phyloP scores from a whole-genome alignment of 2,329 filamentous ascomycete species.

The Alternaria brassicae region DNA sequence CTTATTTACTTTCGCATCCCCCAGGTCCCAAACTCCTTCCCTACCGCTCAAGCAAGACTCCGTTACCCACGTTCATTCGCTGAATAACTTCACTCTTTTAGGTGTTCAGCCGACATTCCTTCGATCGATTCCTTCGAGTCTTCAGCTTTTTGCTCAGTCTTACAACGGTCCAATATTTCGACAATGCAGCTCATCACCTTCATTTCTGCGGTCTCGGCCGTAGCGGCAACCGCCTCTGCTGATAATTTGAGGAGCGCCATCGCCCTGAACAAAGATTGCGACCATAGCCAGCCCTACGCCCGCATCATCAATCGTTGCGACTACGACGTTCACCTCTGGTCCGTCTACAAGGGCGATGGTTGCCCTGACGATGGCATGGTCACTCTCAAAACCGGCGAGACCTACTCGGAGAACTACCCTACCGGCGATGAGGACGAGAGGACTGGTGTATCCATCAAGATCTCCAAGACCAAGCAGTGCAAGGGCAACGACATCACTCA shows the following conservation, averaged over 20 bases:
- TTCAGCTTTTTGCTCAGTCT: constrained; percentile 22
- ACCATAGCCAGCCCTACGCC: constrained; percentile 27
- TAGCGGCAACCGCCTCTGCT: constrained; percentile 37
- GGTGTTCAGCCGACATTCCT: constrained; percentile 49
- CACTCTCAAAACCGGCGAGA: constrained; percentile 38
- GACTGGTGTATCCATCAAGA: constrained; percentile 50
- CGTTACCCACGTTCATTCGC: constrained; percentile 47
- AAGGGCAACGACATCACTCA: constrained; percentile 43
- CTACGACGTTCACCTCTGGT: constrained; percentile 50
- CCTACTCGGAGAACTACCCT: constrained; percentile 45
- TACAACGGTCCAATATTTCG: constrained; percentile 22
- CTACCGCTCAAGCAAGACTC: constrained; percentile 49
- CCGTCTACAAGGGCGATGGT: constrained; percentile 41
- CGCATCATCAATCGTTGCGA: constrained; percentile 50
- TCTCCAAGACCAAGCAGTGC: constrained; percentile 45
- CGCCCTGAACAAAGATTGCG: constrained; percentile 26
- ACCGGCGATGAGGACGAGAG: constrained; percentile 18
- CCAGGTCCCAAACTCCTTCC: constrained; percentile 34
- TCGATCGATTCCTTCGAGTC: constrained; percentile 33
- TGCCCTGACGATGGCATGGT: constrained; percentile 32
- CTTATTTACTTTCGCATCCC: constrained; percentile 48
- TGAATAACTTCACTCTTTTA: constrained; percentile 53
- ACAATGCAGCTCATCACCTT: constrained; percentile 47
- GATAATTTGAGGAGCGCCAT: constrained; percentile 24
- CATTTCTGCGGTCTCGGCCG: constrained; percentile 39